Evolutionary conservation across 306 rosid genomes (phyloP), one percentile per base, ranked within the genome.

Genomic region (Cicer cuneatum): DNA sequence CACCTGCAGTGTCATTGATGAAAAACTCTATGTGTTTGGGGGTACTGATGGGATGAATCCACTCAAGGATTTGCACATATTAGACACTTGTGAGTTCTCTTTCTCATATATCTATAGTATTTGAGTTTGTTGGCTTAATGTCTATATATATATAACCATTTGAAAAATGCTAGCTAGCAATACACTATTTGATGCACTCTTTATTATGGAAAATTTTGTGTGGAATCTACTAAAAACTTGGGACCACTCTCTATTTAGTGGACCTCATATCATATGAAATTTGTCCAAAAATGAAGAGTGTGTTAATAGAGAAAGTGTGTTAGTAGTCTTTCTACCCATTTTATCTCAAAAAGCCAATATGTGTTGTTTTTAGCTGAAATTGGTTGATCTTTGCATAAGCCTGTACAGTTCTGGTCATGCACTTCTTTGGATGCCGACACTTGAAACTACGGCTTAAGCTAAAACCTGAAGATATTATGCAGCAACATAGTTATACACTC

Each of bases 1-100:
- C 77, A 89, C 89, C 42, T 95, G 99, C 71, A 87, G 92, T 8
- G 79, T 92, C 7, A 81, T 95, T 87, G 96, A 90, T 72, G 92
- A 90, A 78, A 85, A 87, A 80, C 90, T 95, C 11, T 92, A 80
- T 78, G 90, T 95, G 15, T 95, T 95, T 86, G 99, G 99, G 69
- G 99, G 99, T 57, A 95, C 99, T 5, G 99, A 95, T 86, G 99
- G 99, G 69, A 85, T 71, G 68, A 95, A 79, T 65, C 99, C 99
- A 38, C 93, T 95, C 21, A 89, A 70, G 70, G 99, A 95, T 81
- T 90, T 95, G 85, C 90, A 87, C 70, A 86, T 92, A 41, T 77
- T 95, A 48, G 93, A 95, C 80, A 95, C 98, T 40, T 83, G 99
- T 95, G 87, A 95, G 93, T 74, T 60, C 1, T 76, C 24, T 40